Evolutionary conservation across 164 flowering plant species (phyloP), one percentile per base, ranked within the genome.

Genomic region (Umbilicus rupestris): DNA sequence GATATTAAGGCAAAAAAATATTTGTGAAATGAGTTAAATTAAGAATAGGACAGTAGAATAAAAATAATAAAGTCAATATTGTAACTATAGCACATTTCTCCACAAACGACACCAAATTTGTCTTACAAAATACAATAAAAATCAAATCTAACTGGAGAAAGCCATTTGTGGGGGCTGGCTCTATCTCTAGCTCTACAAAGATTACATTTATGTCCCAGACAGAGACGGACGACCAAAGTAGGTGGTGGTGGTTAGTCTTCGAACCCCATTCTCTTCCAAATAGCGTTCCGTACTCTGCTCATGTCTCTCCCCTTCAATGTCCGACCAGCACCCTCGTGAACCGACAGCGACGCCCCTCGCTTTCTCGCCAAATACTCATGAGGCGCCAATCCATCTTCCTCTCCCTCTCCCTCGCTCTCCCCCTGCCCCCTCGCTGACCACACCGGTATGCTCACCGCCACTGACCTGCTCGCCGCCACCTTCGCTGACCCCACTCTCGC

Each of bases 281-380:
- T 20, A n/a, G 65, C 26, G 28, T 62, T 14, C 1, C 65, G 24
- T 12, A 62, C 65, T 20, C 65, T n/a, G 11, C 65, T 62, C 44
- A 62, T 26, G 19, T 62, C 65, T 19, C 65, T 62, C 14, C 65
- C 65, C 28, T 62, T 62, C 45, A 62, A 35, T n/a, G 65, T 62
- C 65, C 65, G 11, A 12, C 65, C 65, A 35, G 24, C 28, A 5
- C 65, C 65, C 33, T 62, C 65, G 37, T 35, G 65, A 1, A 62
- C 65, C 45, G 65, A 62, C 20, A 62, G 19, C 44, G 65, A 62
- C 41, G 45, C 65, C 1, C 42, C 65, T 33, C 65, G 11, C 28
- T 20, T 62, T 30, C 45, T 62, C 9, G 65, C 65, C 26, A 62
- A 35, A 37, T 33, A 62, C 65, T 35, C 65, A 30, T 62, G 65